Base-by-base conservation (phyloP, 306 rosid species). In the Vigna trinervia region DNA sequence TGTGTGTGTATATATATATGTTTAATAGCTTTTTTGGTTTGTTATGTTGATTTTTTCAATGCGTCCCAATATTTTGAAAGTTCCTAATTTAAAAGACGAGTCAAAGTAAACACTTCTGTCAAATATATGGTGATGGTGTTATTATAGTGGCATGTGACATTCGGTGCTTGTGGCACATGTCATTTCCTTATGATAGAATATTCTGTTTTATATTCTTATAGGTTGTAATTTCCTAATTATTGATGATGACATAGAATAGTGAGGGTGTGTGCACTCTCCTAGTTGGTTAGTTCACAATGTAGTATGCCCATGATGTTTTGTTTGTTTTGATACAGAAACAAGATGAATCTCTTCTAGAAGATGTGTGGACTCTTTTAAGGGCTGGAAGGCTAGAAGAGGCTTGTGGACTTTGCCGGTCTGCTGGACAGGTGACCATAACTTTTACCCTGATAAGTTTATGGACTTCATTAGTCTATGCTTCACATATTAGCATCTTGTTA, bases 331-430 rank as follows among this genome's bases (percentile, higher is more conserved):
- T 71, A 75, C 91, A 95, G 99, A 92, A 95, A 86, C 99, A 95
- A 84, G 97, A 95, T 52, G 97, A 95, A 79, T 89, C 99, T 79
- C 97, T 95, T 81, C 81, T 92, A 85, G 99, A 95, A 85, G 99
- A 95, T 86, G 84, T 89, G 38, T 95, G 99, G 99, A 92, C 89
- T 51, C 97, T 95, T 85, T 61, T 95, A 76, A 88, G 95, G 90
- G 97, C 99, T 79, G 97, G 99, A 80, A 95, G 97, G 81, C 87
- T 89, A 77, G 96, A 91, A 78, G 97, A 95, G 87, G 99, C 99
- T 46, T 92, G 92, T 65, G 89, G 84, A 38, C 92, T 95, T 67
- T 95, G 99, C 85, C 91, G 94, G 23, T 92, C 99, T 43, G 96
- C 96, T 9, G 99, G 99, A 78, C 99, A 95, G 91, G 99, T 92